phyloP scores from a whole-genome alignment of 1,284 basidiomycete species.

The Neolentinus lepideus region DNA sequence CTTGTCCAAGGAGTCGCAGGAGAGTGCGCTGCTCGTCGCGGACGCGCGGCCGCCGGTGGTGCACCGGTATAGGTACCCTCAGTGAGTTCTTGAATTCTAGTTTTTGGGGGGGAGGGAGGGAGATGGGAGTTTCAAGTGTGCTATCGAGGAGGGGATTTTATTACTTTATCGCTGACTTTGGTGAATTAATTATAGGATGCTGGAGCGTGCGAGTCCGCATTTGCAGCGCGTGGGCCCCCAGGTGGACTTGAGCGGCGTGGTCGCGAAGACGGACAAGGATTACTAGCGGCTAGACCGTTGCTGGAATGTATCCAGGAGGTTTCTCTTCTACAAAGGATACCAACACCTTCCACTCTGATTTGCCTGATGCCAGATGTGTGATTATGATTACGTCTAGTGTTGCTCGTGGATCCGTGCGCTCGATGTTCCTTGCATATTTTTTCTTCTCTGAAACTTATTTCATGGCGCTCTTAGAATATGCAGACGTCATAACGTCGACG shows the following conservation, averaged over 20 bases:
- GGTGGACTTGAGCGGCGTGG: constrained; percentile 35
- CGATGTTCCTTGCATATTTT: too few relatives aligned
- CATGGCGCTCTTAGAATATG: too few relatives aligned
- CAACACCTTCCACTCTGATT: too few relatives aligned
- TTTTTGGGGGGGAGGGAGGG: not conserved
- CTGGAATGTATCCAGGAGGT: too few relatives aligned
- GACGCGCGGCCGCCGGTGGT: constrained; percentile 45
- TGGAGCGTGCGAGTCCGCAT: constrained; percentile 46
- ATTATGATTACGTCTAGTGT: too few relatives aligned
- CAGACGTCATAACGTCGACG: too few relatives aligned
- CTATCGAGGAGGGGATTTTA: too few relatives aligned
- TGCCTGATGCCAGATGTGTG: too few relatives aligned
- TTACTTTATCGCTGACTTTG: not conserved
- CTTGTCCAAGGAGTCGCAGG: constrained; percentile 36
- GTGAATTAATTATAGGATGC: constrained; percentile 30
- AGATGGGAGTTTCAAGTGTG: not conserved
- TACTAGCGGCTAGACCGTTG: constrained; percentile 12
- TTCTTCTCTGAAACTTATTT: too few relatives aligned
- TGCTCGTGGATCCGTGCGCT: too few relatives aligned
- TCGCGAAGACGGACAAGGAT: constrained; percentile 33
- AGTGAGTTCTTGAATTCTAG: constrained; percentile 40
- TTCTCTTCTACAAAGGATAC: too few relatives aligned
- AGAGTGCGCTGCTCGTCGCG: constrained; percentile 36
- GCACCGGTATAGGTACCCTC: constrained; percentile 58
- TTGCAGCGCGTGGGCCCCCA: constrained; percentile 38